These are phyloP conservation scores for Penicillium sp. DNA, from an alignment of 2,329 filamentous ascomycete genomes.

Conservation along the genomic window DNA sequence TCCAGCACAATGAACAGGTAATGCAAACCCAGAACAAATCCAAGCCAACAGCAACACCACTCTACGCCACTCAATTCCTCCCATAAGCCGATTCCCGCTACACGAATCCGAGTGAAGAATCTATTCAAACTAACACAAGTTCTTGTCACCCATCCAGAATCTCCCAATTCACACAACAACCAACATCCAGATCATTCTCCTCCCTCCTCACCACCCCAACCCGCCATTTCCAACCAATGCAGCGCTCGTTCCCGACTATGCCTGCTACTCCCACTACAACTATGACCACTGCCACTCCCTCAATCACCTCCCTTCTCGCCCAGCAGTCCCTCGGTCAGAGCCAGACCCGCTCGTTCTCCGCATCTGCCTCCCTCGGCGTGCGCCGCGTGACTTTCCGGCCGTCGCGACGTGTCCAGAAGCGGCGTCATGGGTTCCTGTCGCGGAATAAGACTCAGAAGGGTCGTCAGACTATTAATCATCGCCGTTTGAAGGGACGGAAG, in stretches of 20 bases:
- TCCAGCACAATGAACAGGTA: conserved; percentile 28
- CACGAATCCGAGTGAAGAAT: background rate
- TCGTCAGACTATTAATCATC: conserved; percentile 54
- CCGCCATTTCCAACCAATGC: conserved; percentile 30
- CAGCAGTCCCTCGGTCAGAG: conserved; percentile 26
- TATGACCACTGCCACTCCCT: conserved; percentile 8
- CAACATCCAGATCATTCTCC: conserved; percentile 41
- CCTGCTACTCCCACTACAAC: conserved; percentile 4
- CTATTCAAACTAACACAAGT: conserved; percentile 4
- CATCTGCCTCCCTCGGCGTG: conserved; percentile 43
- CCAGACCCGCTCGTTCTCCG: conserved; percentile 43
- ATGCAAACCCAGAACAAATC: conserved; percentile 4
- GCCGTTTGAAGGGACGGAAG: conserved; percentile 55
- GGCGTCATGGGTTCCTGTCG: conserved; percentile 61
- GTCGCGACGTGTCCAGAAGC: conserved; percentile 61
- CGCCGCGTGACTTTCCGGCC: conserved; percentile 60
- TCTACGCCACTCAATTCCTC: background rate
- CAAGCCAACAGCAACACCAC: conserved; percentile 1
- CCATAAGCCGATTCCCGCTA: background rate
- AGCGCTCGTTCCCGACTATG: conserved; percentile 12
- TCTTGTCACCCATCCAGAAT: conserved; percentile 4
- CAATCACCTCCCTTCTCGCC: conserved; percentile 19
- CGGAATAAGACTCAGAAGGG: conserved; percentile 56
- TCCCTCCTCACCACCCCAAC: conserved; percentile 34
- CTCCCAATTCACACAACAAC: conserved; percentile 19